phyloP scores from a whole-genome alignment of 345 rosid genomes.

The Iberis pinnata region DNA sequence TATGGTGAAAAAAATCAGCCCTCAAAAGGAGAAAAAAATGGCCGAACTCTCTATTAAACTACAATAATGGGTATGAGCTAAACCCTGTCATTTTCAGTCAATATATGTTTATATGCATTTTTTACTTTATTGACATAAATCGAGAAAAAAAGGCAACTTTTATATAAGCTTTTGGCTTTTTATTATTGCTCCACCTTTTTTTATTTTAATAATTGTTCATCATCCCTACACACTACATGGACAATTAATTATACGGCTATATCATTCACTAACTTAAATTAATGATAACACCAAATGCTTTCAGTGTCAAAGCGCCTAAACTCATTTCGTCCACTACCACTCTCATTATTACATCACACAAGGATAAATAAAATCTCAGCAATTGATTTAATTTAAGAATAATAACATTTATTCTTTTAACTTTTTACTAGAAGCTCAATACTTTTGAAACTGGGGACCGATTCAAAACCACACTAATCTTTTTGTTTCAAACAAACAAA shows the following conservation, averaged over 20 bases:
- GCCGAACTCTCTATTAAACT: not conserved
- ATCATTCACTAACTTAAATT: constrained; percentile 21
- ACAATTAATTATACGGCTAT: not conserved
- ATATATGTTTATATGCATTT: not conserved
- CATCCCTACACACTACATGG: constrained; percentile 20
- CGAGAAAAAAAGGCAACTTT: constrained; percentile 18
- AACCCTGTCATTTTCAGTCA: not conserved
- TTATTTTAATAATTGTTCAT: constrained; percentile 22
- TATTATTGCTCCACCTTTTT: constrained; percentile 8
- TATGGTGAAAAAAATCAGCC: too few species aligned
- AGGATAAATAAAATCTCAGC: not conserved
- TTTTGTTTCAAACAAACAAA: constrained; percentile 1
- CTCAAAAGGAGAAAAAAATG: not conserved
- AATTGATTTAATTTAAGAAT: not conserved
- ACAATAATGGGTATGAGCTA: not conserved
- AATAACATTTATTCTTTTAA: not conserved
- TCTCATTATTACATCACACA: constrained; percentile 13
- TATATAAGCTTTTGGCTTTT: constrained; percentile 18
- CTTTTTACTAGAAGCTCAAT: not conserved
- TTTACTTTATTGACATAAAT: constrained; percentile 14
- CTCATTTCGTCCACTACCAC: constrained; percentile 16
- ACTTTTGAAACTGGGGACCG: not conserved
- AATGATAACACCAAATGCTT: constrained; percentile 22
- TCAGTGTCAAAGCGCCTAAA: constrained; percentile 28
- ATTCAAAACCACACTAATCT: constrained; percentile 28